Evolutionary conservation across 2,329 filamentous ascomycete species (phyloP), one percentile per base, ranked within the genome.

Genomic region (Lasiodiplodia citricola): DNA sequence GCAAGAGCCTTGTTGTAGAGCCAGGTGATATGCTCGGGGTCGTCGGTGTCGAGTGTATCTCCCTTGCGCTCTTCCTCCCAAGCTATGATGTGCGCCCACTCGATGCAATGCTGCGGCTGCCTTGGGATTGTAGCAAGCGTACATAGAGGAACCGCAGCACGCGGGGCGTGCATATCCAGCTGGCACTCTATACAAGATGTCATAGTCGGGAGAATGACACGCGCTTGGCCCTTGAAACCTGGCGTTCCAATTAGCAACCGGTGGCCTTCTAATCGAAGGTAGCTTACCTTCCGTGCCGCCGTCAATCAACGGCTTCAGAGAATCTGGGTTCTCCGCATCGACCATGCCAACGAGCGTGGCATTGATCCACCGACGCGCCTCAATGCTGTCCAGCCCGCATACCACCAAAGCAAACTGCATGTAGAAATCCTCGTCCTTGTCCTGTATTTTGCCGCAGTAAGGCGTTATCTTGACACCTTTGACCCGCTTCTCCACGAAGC

Each of bases 361-460:
- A 79, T 99, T 99, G 80, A 99, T 99, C 96, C 96, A 99, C 70
- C 96, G 88, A n/a, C 96, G 88, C 51, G 96, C 96, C 82, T 99
- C 96, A 74, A 99, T 96, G 79, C 93, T 97, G 85, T 99, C 96
- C 25, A 99, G 85, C 1, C 96, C 96, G 78, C 96, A 99, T 56
- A 99, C 89, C 58, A 99, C 88, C 68, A 97, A 87, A 78, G 93
- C 93, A 81, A 99, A 99, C 75, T 97, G 93, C 89, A 94, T 94
- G 82, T 99, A 99, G 80, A 97, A 99, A 70, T 91, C 90, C 76
- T 96, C 92, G 78, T 97, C 94, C 75, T 97, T 97, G 81, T 99
- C 96, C 80, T 99, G 96, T 74, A 99, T 99, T 78, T 91, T 93
- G 75, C 92, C 92, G 77, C 97, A 97, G 81, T 97, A 95, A 0